These are phyloP conservation scores for Closterium sp. DNA, from an alignment of 139 green algal genomes.

Conservation along the genomic window DNA sequence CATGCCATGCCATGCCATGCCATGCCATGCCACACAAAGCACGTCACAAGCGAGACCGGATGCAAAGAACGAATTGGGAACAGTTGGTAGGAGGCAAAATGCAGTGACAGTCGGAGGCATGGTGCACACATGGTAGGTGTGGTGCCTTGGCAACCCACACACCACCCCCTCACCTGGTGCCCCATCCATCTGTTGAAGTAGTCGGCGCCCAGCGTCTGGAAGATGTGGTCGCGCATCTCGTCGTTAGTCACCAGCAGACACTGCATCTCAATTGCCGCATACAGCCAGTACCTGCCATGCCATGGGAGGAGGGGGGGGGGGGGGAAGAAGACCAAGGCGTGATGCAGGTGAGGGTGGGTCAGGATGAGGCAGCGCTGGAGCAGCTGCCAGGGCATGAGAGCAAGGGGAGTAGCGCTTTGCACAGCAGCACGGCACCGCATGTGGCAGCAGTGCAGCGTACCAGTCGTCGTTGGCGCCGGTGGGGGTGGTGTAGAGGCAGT, in stretches of 20 bases:
- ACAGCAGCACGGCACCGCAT: not conserved
- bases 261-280: conserved; percentile 68
- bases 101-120: not conserved
- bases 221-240: conserved; percentile 96
- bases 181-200: conserved; percentile 93
- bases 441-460: conserved; percentile 37
- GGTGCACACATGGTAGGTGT: not conserved
- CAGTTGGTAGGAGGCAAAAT: not conserved
- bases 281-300: conserved; percentile 92
- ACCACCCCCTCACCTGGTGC: conserved; percentile 69
- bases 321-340: not conserved
- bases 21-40: not conserved
- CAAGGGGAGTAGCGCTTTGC: not conserved
- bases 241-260: conserved; percentile 86
- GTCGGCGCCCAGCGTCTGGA: conserved; percentile 74
- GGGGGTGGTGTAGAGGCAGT: conserved; percentile 73
- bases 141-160: too few species aligned
- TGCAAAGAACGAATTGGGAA: too few species aligned
- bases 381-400: not conserved
- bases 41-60: too few species aligned
- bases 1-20: not conserved
- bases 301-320: too few species aligned
- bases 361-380: not conserved
- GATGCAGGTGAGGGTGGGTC: not conserved
- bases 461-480: conserved; percentile 94